phyloP scores from a whole-genome alignment of 768 basidiomycete species.

The Brasilioporus rufonigricans region DNA sequence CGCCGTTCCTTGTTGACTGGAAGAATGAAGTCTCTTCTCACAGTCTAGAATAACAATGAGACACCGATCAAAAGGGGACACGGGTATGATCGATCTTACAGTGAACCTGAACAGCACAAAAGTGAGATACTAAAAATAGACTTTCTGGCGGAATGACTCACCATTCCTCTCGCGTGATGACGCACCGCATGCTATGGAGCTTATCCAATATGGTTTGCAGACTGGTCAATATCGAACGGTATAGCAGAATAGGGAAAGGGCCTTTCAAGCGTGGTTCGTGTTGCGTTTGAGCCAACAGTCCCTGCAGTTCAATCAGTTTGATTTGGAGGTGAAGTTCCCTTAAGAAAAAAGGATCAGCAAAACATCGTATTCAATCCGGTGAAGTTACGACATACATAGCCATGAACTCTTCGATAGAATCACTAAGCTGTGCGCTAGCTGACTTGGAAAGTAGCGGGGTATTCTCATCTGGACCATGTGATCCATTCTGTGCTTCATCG shows the following conservation, averaged over 20 bases:
- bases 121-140: conserved; percentile 7
- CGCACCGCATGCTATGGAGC: conserved; percentile 94
- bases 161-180: conserved; percentile 97
- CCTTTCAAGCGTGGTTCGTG: conserved; percentile 96
- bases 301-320: conserved; percentile 82
- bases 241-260: conserved; percentile 85
- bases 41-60: conserved; percentile 46
- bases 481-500: conserved; percentile 1
- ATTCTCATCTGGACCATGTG: conserved; percentile 25
- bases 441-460: conserved; percentile 34
- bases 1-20: conserved; percentile 87
- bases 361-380: neutral
- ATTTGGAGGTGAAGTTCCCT: conserved; percentile 97
- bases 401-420: conserved; percentile 85
- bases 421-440: conserved; percentile 44
- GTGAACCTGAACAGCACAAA: conserved; percentile 55
- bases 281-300: conserved; percentile 81
- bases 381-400: conserved; percentile 61
- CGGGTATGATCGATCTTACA: conserved; percentile 37
- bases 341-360: conserved; percentile 9
- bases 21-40: conserved; percentile 82
- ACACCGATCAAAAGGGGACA: neutral
- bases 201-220: conserved; percentile 84
- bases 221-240: conserved; percentile 79
- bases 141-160: conserved; percentile 30